Conservation (phyloP, 2,329 filamentous ascomycete genomes). For the Erysiphe neolycopersici region DNA sequence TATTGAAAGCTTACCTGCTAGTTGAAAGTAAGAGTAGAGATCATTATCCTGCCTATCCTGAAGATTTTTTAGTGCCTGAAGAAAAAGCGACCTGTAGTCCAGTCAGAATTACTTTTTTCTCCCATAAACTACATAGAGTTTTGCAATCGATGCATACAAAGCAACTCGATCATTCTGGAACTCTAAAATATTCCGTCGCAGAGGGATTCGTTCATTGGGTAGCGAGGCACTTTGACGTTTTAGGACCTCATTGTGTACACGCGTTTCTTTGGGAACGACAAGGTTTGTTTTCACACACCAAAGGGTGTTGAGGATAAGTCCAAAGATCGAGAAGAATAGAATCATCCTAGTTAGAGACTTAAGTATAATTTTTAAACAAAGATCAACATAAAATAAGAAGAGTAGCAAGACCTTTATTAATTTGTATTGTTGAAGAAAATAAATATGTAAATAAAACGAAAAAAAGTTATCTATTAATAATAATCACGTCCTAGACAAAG, state of each 20-base stretch:
- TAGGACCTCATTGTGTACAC: neutral
- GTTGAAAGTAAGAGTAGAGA: slow-evolving; percentile 7
- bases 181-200: slow-evolving; percentile 7
- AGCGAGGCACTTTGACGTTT: neutral
- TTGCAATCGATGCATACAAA: slow-evolving; percentile 1
- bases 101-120: neutral
- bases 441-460: too few relatives aligned
- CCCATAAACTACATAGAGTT: neutral
- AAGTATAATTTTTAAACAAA: too few relatives aligned
- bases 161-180: slow-evolving; percentile 5
- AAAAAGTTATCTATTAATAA: too few relatives aligned
- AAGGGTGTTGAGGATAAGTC: too few relatives aligned
- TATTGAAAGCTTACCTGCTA: slow-evolving; percentile 5
- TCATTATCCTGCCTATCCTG: slow-evolving; percentile 4
- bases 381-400: too few relatives aligned
- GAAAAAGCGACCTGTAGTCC: slow-evolving; percentile 8
- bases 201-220: slow-evolving; percentile 3
- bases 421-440: too few relatives aligned
- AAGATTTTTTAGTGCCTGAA: slow-evolving; percentile 6
- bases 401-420: too few relatives aligned
- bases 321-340: too few relatives aligned
- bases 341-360: too few relatives aligned
- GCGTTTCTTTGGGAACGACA: too few relatives aligned
- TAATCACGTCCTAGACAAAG: too few relatives aligned
- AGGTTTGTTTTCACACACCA: too few relatives aligned